Conservation (phyloP, 208 protist species). For the Leishmania tarentolae region DNA sequence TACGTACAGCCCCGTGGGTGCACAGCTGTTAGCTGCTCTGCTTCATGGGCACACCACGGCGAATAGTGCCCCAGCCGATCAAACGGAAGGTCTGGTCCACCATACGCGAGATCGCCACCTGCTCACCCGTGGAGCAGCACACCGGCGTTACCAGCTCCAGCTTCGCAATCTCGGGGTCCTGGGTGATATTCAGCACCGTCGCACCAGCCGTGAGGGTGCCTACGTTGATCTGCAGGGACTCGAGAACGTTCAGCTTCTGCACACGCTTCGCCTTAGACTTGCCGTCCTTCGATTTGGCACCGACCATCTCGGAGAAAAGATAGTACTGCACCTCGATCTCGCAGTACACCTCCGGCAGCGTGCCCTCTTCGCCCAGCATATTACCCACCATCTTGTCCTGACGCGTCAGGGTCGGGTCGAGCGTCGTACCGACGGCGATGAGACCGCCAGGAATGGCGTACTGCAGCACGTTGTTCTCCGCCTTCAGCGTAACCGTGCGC, state of each 20-base stretch:
- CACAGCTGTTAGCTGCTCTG: conserved; percentile 32
- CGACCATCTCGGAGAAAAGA: conserved; percentile 97
- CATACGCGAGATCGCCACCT: conserved; percentile 97
- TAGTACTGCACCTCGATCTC: conserved; percentile 98
- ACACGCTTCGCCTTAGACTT: conserved; percentile 82
- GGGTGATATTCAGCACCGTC: conserved; percentile 93
- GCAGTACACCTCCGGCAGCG: conserved; percentile 97
- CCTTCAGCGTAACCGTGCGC: conserved; percentile 94
- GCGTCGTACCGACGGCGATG: conserved; percentile 99
- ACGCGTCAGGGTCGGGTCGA: conserved; percentile 99
- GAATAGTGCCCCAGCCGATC: conserved; percentile 95
- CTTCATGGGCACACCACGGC: conserved; percentile 77
- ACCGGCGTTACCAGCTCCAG: conserved; percentile 96
- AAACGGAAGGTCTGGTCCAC: conserved; percentile 98
- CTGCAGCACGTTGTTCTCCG: conserved; percentile 98
- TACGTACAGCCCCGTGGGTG: neutral
- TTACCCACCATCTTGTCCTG: conserved; percentile 98
- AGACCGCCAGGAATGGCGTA: conserved; percentile 99
- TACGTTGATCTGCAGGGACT: conserved; percentile 99
- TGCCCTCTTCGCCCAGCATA: conserved; percentile 83
- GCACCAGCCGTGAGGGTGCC: conserved; percentile 98
- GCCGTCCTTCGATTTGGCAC: conserved; percentile 71
- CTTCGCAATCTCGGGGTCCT: conserved; percentile 94
- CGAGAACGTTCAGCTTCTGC: conserved; percentile 94
- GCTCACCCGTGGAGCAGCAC: conserved; percentile 97